Percentiles rank a stretch among this genome's conserved stretches.
phyloP scores from a whole-genome alignment of 768 basidiomycete species.

The Naganishia randhawae region DNA sequence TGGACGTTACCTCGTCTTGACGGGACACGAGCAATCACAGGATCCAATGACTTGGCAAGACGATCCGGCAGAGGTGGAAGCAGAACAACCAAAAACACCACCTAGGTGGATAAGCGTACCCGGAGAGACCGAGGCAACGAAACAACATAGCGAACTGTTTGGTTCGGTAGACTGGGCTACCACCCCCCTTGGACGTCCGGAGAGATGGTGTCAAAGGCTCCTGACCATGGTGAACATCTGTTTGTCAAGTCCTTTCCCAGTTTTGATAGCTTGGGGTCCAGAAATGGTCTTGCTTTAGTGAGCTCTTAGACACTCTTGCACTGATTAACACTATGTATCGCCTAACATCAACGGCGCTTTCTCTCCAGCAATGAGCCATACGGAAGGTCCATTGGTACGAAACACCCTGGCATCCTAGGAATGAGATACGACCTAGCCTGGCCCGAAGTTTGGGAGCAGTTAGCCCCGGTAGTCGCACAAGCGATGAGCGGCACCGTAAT shows the following conservation, averaged over 20 bases:
- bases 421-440: constrained; percentile 25
- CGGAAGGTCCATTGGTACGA: constrained; percentile 13
- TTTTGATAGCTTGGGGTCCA: constrained; percentile 25
- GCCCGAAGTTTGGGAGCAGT: constrained; percentile 25
- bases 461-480: constrained; percentile 9
- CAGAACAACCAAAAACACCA: not conserved
- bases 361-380: constrained; percentile 25
- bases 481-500: constrained; percentile 14
- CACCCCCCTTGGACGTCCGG: constrained; percentile 16
- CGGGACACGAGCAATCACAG: not conserved
- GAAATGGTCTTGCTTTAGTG: constrained; percentile 26
- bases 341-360: not conserved
- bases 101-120: constrained; percentile 1
- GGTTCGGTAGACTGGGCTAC: constrained; percentile 6
- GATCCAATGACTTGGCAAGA: not conserved
- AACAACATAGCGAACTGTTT: not conserved
- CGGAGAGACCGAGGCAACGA: not conserved
- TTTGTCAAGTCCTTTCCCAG: constrained; percentile 26
- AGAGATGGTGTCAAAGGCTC: constrained; percentile 16
- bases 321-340: not conserved
- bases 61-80: not conserved
- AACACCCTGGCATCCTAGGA: constrained; percentile 28
- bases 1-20: not conserved
- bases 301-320: not conserved
- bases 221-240: constrained; percentile 20